These are phyloP conservation scores for Arabidopsis suecica DNA, from an alignment of 345 rosid genomes.

Conservation along the genomic window DNA sequence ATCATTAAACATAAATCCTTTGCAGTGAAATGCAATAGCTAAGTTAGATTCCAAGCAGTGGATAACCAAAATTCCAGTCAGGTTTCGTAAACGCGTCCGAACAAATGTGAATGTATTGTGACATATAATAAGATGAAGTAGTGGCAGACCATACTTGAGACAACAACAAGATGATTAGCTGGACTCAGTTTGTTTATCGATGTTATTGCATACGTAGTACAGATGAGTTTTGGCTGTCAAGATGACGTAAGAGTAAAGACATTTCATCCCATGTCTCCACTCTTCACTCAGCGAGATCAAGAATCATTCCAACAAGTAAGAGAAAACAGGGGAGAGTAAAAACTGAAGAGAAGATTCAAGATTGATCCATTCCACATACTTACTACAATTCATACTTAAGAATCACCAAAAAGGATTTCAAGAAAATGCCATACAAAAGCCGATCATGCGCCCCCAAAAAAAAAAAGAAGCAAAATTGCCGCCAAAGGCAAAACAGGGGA, in stretches of 20 bases:
- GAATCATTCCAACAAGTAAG: neutral
- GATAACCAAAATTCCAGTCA: neutral
- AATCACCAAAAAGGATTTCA: neutral
- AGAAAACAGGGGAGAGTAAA: neutral
- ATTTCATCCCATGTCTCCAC: constrained; percentile 13
- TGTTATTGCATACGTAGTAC: neutral
- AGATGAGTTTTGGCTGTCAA: constrained; percentile 31
- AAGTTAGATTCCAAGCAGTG: neutral
- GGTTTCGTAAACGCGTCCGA: neutral
- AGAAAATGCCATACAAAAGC: constrained; percentile 1
- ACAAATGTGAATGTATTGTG: neutral
- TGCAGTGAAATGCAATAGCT: neutral
- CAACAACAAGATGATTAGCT: constrained; percentile 23
- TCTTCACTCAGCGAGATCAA: neutral
- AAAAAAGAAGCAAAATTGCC: constrained; percentile 15
- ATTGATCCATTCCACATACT: neutral
- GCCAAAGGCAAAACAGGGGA: constrained; percentile 28
- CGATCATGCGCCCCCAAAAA: constrained; percentile 26
- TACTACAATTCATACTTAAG: constrained; percentile 7
- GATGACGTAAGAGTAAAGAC: constrained; percentile 17
- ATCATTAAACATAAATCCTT: neutral
- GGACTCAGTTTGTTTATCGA: neutral
- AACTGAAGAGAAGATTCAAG: constrained; percentile 1
- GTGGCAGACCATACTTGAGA: constrained; percentile 39
- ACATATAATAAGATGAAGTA: constrained; percentile 25